Evolutionary conservation across 257 asterid species (phyloP).

Genomic region (Solanum chilense): DNA sequence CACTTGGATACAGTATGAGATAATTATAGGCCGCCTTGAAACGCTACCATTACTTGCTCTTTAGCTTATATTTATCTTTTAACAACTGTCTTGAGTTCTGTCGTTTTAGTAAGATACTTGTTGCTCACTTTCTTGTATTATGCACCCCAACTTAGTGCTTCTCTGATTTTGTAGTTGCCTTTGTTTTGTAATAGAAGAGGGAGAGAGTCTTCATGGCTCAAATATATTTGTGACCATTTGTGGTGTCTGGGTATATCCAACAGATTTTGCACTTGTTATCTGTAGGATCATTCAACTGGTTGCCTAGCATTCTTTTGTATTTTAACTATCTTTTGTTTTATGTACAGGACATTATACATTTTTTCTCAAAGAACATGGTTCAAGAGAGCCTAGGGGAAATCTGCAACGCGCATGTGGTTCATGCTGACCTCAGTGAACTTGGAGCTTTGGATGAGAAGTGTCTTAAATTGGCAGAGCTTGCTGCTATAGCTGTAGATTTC

Average conservation of each 20-base stretch:
- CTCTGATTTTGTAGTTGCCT: not conserved
- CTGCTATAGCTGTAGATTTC: slow-evolving; percentile 87
- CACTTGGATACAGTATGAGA: not conserved
- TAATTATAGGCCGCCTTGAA: not conserved
- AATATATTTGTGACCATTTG: not conserved
- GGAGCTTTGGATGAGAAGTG: not conserved
- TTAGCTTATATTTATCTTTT: not conserved
- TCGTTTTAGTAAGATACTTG: not conserved
- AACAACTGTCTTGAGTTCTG: not conserved
- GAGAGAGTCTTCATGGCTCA: not conserved
- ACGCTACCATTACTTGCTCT: not conserved
- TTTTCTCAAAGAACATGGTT: slow-evolving; percentile 71
- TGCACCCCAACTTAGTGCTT: not conserved
- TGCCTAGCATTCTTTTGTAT: not conserved
- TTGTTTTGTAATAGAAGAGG: not conserved
- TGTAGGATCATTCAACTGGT: not conserved
- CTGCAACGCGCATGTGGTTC: not conserved
- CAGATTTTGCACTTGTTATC: not conserved
- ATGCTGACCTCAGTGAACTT: not conserved
- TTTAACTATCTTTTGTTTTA: not conserved
- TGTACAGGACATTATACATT: slow-evolving; percentile 64
- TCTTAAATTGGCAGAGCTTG: slow-evolving; percentile 23
- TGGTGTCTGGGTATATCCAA: not conserved
- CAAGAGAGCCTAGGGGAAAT: not conserved
- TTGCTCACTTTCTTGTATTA: not conserved